A percentile compares a stretch with the other conserved stretches of the same genome.
Conservation (phyloP, 305 asterid species). For the Vinca major region DNA sequence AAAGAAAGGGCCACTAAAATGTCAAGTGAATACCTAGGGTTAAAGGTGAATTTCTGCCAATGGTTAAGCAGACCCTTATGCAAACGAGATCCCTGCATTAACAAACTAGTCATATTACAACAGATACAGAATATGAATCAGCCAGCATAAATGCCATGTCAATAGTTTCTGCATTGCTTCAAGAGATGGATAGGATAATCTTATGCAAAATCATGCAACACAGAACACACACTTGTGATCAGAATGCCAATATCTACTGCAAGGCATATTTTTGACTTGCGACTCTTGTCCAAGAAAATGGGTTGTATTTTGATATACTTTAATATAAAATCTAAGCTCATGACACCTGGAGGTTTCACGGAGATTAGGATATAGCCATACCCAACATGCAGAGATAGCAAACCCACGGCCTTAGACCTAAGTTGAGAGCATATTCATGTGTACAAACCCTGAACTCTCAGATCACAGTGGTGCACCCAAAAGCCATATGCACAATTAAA, state of each 20-base stretch:
- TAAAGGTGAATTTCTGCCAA: conserved; percentile 94
- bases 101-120: conserved; percentile 14
- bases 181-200: not conserved
- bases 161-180: not conserved
- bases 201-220: not conserved
- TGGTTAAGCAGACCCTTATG: conserved; percentile 84
- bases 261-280: not conserved
- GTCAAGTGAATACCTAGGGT: conserved; percentile 64
- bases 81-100: conserved; percentile 79
- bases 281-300: not conserved
- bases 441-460: too few relatives aligned
- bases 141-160: not conserved
- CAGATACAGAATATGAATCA: not conserved
- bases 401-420: too few relatives aligned
- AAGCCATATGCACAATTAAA: too few relatives aligned
- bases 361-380: not conserved
- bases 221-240: not conserved
- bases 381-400: too few relatives aligned
- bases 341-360: not conserved
- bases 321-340: not conserved
- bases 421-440: too few relatives aligned
- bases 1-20: conserved; percentile 9
- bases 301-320: not conserved
- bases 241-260: not conserved
- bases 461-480: too few relatives aligned